Evolutionary conservation across 192 early-diverging fungal genomes (phyloP), one percentile per base, ranked within the genome.

Genomic region (Umbelopsis isabellina): DNA sequence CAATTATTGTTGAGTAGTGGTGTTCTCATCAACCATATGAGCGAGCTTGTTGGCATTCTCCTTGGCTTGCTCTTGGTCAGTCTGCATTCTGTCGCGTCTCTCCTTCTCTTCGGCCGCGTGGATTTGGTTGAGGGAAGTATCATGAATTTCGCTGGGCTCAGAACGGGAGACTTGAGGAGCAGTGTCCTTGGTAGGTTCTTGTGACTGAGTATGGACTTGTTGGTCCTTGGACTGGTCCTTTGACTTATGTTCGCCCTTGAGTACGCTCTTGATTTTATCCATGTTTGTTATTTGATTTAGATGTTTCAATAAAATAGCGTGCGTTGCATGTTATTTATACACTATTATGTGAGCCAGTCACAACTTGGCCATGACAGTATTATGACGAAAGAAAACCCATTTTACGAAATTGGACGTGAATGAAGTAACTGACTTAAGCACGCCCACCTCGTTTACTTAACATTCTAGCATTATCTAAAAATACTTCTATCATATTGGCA

Each of bases 381-480:
- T 4, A 61, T 61, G 55, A 61, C 30, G 55, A 61, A 61, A 61
- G 23, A 25, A 3, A 41, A n/a, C n/a, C n/a, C 37, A 41, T 41
- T 30, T 41, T 41, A n/a, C 25, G 30, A 30, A 61, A 13, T 35
- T 35, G 5, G 25, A 25, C 21, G 23, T 27, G 52, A 8, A 25
- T 25, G 23, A 11, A 5, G 13, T n/a, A 12, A 41, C 1, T 41
- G 37, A 41, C 37, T 61, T 30, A 61, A 61, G 15, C 55, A 61
- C 55, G 55, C 27, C 55, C 55, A 27, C 55, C 55, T 61, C 55
- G 55, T 61, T 61, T 35, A 65, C 71, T 72, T 44, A 95, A 80
- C 1, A 85, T 85, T 55, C 92, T 75, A 22, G 94, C 82, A 71
- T 96, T 96, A 72, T 93, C 92, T 33, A 96, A 72, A 78, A 96